phyloP scores from a whole-genome alignment of 306 rosid genomes.

The Cucurbita maxima region DNA sequence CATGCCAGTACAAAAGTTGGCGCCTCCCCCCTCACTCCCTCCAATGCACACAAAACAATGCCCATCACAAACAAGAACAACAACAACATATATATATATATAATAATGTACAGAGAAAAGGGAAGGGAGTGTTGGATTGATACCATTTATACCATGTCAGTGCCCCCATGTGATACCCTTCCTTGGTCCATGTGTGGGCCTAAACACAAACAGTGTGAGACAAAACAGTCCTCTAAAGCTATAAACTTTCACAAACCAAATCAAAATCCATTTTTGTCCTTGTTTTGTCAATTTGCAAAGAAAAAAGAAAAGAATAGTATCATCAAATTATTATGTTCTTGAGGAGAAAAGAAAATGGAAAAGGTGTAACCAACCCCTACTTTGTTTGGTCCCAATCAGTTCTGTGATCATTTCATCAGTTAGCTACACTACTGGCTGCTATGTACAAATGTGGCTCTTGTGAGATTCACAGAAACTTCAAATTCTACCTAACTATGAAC shows the following conservation, averaged over 20 bases:
- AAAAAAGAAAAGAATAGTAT: not conserved
- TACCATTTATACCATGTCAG: conserved; percentile 22
- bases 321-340: not conserved
- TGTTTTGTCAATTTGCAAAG: not conserved
- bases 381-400: conserved; percentile 2
- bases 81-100: not conserved
- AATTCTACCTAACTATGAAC: conserved; percentile 6
- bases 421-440: not conserved
- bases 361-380: not conserved
- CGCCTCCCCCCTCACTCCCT: conserved; percentile 5
- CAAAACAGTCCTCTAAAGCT: conserved; percentile 19
- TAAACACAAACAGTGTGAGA: conserved; percentile 9
- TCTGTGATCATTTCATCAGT: not conserved
- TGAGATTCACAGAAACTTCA: conserved; percentile 5
- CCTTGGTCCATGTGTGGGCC: conserved; percentile 25
- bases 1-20: conserved; percentile 1
- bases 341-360: not conserved
- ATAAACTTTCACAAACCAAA: conserved; percentile 7
- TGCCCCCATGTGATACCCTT: conserved; percentile 27
- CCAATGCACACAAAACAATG: conserved; percentile 15
- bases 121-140: not conserved
- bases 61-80: conserved; percentile 14
- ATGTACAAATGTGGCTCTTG: conserved; percentile 7
- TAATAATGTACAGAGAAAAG: conserved; percentile 17
- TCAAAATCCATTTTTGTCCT: conserved; percentile 9